These are phyloP conservation scores for Yamadazyma diospyri DNA, from an alignment of 1,139 yeast genomes.

Conservation along the genomic window DNA sequence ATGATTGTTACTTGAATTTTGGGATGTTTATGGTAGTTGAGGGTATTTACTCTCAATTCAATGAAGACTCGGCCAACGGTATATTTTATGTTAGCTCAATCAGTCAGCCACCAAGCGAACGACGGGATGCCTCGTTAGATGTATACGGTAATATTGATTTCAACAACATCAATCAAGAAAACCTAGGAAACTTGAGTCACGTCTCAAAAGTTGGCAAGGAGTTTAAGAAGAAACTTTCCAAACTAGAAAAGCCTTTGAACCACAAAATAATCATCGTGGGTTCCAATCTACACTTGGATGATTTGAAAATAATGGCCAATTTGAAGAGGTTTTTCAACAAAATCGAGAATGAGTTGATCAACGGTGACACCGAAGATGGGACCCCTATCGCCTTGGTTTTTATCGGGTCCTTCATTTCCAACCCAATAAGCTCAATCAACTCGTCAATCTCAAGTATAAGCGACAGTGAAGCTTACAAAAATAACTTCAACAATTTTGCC, in stretches of 20 bases:
- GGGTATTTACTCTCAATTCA: conserved; percentile 75
- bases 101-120: conserved; percentile 88
- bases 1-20: conserved; percentile 66
- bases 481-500: conserved; percentile 71
- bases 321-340: conserved; percentile 48
- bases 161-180: conserved; percentile 51
- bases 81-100: conserved; percentile 71
- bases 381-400: conserved; percentile 53
- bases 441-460: conserved; percentile 40
- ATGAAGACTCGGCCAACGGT: conserved; percentile 41
- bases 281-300: conserved; percentile 66
- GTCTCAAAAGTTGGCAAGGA: conserved; percentile 54
- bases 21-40: conserved; percentile 83
- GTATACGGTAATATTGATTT: conserved; percentile 80
- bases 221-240: conserved; percentile 51
- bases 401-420: conserved; percentile 61
- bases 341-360: conserved; percentile 40
- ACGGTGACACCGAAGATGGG: conserved; percentile 31
- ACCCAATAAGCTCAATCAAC: conserved; percentile 52
- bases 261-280: conserved; percentile 72
- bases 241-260: conserved; percentile 49
- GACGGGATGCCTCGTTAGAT: conserved; percentile 60
- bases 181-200: conserved; percentile 16
- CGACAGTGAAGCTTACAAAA: conserved; percentile 58
- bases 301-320: conserved; percentile 38